These are phyloP conservation scores for Tuber borchii DNA, from an alignment of 495 filamentous ascomycete genomes.

Conservation along the genomic window DNA sequence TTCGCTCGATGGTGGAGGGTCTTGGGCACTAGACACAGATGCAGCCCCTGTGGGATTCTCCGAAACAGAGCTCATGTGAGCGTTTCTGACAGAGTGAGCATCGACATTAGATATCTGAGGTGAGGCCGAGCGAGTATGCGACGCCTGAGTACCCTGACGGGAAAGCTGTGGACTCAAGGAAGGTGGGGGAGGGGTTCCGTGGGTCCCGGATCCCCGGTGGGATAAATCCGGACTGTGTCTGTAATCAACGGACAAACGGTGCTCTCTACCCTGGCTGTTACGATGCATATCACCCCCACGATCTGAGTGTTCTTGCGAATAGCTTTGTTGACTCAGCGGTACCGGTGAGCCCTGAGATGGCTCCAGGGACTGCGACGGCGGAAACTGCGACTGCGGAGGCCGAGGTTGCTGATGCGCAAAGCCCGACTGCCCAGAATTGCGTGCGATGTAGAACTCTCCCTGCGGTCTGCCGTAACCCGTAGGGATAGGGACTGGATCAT, in stretches of 20 bases:
- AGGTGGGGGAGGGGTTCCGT: not conserved
- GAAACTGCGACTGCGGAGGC: not conserved
- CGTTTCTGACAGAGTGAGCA: not conserved
- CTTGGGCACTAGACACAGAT: slow-evolving; percentile 2
- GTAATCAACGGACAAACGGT: not conserved
- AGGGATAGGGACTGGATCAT: slow-evolving; percentile 30
- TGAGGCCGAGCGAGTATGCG: not conserved
- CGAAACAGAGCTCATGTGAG: not conserved
- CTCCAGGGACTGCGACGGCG: not conserved
- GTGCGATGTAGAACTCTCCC: slow-evolving; percentile 19
- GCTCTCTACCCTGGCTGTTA: not conserved
- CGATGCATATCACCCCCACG: not conserved
- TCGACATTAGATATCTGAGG: slow-evolving; percentile 1
- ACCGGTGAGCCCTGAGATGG: not conserved
- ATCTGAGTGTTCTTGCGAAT: slow-evolving; percentile 9
- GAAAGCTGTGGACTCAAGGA: not conserved
- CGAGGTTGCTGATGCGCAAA: slow-evolving; percentile 5
- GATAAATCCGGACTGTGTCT: not conserved
- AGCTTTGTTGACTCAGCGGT: slow-evolving; percentile 5
- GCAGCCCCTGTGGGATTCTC: not conserved
- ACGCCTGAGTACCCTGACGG: not conserved
- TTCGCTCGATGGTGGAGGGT: not conserved
- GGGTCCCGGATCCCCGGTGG: not conserved
- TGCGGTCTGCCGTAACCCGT: slow-evolving; percentile 25
- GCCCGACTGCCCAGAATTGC: slow-evolving; percentile 1